Conservation (phyloP, 352 stramenopile species). For the Peronospora farinosa region DNA sequence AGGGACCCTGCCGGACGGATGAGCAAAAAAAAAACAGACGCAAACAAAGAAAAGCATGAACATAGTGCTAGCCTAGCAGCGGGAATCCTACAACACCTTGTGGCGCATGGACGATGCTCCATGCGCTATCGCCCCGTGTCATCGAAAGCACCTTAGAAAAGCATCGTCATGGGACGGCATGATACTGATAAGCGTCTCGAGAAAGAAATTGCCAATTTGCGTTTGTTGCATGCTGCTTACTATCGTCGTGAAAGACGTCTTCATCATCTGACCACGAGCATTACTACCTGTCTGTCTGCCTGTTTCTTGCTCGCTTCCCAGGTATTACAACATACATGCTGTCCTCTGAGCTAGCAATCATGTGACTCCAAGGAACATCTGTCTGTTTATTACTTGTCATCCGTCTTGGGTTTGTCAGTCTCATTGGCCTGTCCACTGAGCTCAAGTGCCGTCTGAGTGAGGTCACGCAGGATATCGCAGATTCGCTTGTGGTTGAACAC, state of each 20-base stretch:
- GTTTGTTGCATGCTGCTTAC: conserved; percentile 13
- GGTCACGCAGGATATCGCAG: conserved; percentile 73
- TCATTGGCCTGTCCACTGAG: conserved; percentile 39
- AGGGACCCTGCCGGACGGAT: conserved; percentile 5
- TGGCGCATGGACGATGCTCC: conserved; percentile 19
- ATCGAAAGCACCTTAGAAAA: conserved; percentile 20
- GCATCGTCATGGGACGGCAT: conserved; percentile 22
- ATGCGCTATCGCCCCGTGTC: conserved; percentile 12
- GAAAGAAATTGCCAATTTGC: conserved; percentile 31
- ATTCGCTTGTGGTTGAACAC: conserved; percentile 84
- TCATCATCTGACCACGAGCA: conserved; percentile 10
- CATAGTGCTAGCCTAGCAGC: conserved; percentile 16
- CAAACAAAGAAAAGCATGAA: conserved; percentile 13
- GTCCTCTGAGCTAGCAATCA: conserved; percentile 1
- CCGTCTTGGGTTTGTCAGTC: conserved; percentile 15
- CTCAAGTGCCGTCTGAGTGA: conserved; percentile 64
- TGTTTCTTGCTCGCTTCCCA: background rate
- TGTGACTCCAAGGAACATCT: background rate
- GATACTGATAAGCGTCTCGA: conserved; percentile 22
- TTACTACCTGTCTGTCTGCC: conserved; percentile 5
- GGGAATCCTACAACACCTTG: conserved; percentile 30
- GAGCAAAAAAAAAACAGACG: background rate
- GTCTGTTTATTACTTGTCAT: conserved; percentile 10
- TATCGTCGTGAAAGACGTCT: conserved; percentile 2
- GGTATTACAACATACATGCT: background rate